phyloP scores from a whole-genome alignment of 306 rosid genomes.

The Parietaria judaica region DNA sequence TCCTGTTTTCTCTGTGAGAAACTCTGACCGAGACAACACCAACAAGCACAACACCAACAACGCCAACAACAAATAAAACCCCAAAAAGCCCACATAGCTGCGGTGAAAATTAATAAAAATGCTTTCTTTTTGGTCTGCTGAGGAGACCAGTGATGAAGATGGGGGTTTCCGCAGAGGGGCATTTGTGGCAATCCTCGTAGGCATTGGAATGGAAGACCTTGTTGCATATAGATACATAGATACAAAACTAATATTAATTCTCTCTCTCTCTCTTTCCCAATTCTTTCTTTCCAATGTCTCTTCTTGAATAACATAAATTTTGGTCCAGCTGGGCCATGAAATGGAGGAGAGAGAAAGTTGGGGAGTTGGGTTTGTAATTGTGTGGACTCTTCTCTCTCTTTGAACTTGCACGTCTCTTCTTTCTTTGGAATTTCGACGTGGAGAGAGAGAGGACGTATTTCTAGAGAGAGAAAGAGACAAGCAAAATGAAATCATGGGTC shows the following conservation, averaged over 20 bases:
- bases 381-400: conserved; percentile 51
- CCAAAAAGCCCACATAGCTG: conserved; percentile 95
- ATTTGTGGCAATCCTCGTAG: conserved; percentile 45
- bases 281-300: conserved; percentile 40
- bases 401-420: conserved; percentile 66
- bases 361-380: conserved; percentile 26
- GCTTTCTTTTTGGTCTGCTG: conserved; percentile 32
- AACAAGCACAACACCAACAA: conserved; percentile 17
- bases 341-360: conserved; percentile 26
- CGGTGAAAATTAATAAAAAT: conserved; percentile 51
- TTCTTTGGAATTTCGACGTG: conserved; percentile 31
- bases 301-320: conserved; percentile 43
- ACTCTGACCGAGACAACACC: conserved; percentile 72
- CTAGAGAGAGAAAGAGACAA: conserved; percentile 12
- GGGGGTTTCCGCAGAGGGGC: conserved; percentile 98
- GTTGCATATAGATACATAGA: conserved; percentile 38
- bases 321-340: conserved; percentile 99
- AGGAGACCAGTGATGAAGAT: conserved; percentile 91
- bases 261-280: conserved; percentile 36
- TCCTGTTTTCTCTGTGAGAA: conserved; percentile 85
- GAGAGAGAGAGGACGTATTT: conserved; percentile 13
- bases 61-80: conserved; percentile 25
- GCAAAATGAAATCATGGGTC: no score
- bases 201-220: conserved; percentile 61
- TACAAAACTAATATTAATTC: neutral